These are phyloP conservation scores for Laburnicola sp. DNA, from an alignment of 2,329 filamentous ascomycete genomes.

Conservation along the genomic window DNA sequence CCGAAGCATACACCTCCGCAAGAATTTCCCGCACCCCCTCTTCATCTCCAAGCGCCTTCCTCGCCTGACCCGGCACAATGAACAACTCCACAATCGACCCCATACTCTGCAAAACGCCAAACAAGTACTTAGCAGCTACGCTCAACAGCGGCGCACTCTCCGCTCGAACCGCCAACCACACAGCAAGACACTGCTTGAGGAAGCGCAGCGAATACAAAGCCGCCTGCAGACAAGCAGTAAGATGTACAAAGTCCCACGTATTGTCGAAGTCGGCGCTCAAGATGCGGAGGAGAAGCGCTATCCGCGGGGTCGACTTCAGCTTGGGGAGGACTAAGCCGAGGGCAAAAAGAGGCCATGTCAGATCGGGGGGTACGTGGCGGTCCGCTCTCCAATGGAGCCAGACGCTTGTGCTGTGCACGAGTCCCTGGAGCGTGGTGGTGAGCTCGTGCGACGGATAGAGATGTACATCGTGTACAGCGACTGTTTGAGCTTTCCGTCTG, in stretches of 20 bases:
- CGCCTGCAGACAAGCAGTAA: constrained; percentile 48
- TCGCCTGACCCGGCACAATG: constrained; percentile 29
- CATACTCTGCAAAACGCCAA: constrained; percentile 23
- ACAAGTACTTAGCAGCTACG: constrained; percentile 10
- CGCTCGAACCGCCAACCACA: constrained; percentile 22
- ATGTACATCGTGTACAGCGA: constrained; percentile 25
- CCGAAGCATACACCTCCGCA: constrained; percentile 32
- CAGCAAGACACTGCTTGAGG: constrained; percentile 42
- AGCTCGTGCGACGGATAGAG: constrained; percentile 14
- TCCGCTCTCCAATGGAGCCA: constrained; percentile 23
- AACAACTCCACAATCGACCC: constrained; percentile 31
- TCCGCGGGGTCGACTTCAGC: constrained; percentile 24
- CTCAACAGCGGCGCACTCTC: constrained; percentile 1
- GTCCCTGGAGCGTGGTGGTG: constrained; percentile 2
- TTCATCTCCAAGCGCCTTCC: constrained; percentile 17
- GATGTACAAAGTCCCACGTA: constrained; percentile 46
- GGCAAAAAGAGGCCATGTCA: constrained; percentile 34
- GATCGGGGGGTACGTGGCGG: constrained; percentile 11
- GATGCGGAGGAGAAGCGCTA: constrained; percentile 19
- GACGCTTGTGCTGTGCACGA: constrained; percentile 19
- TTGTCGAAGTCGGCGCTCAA: constrained; percentile 38
- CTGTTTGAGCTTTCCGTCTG: constrained; percentile 41
- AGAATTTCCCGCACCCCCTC: constrained; percentile 23
- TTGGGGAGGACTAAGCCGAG: constrained; percentile 27
- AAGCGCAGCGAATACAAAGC: constrained; percentile 50